Evolutionary conservation across 2,329 filamentous ascomycete genomes (phyloP), one percentile per base, ranked within the genome.

Genomic region (Botrytis aclada): DNA sequence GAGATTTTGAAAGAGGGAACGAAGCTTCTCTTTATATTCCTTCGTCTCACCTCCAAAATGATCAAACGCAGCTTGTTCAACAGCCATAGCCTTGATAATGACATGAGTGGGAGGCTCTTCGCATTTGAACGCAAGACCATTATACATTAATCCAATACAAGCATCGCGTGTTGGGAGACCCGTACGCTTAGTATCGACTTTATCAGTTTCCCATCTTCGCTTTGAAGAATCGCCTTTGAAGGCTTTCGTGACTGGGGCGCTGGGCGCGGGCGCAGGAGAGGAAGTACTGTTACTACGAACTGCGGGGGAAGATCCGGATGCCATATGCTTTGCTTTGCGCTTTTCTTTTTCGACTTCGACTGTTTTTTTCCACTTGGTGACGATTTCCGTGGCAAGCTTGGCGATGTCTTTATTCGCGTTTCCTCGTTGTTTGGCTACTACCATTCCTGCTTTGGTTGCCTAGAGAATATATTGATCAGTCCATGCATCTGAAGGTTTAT

Each of bases 1-100:
- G 78, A 99, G 89, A 81, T 98, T 98, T 81, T 95, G 90, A 84
- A 94, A 98, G 34, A 99, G 89, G 32, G 94, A 97, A 77, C 95
- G 92, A 79, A 98, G 92, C 86, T 98, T 98, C 77, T 87, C 87
- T 81, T 92, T 92, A 87, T 99, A 99, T 67, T 91, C 88, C 64
- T 89, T 84, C 25, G 86, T 91, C 79, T 94, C 91, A 71, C 91
- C 90, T 72, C 91, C 90, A 81, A 90, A 92, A 43, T 87, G 84
- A 72, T 86, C 87, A 83, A 87, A 95, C 9, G 93, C 93, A 12
- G 94, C 93, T 54, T 87, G 82, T 85, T 99, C 96, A 60, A 98
- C 90, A 81, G 97, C 94, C 75, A 97, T 88, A 61, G 92, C 89
- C 77, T 89, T 89, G 76, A 90, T 88, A 74, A 98, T 85, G 61